These are phyloP conservation scores for Platanthera zijinensis DNA, from an alignment of 106 monocot genomes.

Conservation along the genomic window DNA sequence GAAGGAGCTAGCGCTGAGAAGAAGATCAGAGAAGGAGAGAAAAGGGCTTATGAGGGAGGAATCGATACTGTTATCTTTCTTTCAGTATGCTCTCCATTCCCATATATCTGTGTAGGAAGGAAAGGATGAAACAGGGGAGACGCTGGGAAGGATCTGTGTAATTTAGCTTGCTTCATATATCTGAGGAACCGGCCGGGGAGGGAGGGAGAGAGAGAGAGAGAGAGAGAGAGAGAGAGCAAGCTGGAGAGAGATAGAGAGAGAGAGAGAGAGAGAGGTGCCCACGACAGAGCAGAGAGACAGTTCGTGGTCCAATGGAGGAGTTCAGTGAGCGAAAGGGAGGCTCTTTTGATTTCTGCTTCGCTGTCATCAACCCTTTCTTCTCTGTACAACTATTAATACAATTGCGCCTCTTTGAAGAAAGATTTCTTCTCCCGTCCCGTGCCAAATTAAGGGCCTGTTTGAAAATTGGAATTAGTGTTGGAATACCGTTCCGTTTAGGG, in stretches of 20 bases:
- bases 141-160: neutral
- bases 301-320: conserved; percentile 13
- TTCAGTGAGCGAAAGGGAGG: neutral
- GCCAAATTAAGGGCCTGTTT: too few species aligned
- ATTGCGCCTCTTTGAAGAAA: neutral
- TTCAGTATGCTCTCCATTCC: neutral
- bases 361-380: conserved; percentile 10
- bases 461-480: too few species aligned
- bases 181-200: neutral
- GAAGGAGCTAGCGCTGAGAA: neutral
- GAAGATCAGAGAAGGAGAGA: neutral
- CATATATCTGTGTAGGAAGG: neutral
- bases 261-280: neutral
- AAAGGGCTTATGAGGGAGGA: neutral
- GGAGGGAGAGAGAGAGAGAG: neutral
- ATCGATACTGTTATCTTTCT: neutral
- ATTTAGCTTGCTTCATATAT: neutral
- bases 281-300: neutral
- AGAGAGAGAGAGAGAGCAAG: neutral
- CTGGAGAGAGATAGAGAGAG: conserved; percentile 2
- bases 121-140: neutral
- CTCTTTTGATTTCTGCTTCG: conserved; percentile 8
- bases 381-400: neutral
- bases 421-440: neutral
- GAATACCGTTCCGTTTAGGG: too few species aligned